A percentile compares a stretch with the other conserved stretches of the same genome.
Evolutionary conservation across 2,329 filamentous ascomycete genomes (phyloP).

Genomic region (Fusarium sp.): DNA sequence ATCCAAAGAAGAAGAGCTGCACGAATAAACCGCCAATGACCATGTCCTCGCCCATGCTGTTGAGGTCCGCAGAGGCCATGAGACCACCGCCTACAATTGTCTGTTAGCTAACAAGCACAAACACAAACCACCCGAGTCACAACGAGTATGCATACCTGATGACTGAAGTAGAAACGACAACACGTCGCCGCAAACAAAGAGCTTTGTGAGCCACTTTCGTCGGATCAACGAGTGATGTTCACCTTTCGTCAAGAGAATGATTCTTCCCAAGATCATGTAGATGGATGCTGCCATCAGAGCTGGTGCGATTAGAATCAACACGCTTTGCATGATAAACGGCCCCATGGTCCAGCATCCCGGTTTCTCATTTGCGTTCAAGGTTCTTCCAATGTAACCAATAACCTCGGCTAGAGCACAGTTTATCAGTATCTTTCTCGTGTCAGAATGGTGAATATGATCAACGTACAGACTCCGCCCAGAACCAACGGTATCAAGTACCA

Average conservation of each 20-base stretch:
- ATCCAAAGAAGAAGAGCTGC: conserved; percentile 65
- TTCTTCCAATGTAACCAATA: conserved; percentile 59
- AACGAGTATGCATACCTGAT: conserved; percentile 9
- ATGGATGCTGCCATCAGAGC: conserved; percentile 60
- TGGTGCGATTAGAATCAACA: conserved; percentile 54
- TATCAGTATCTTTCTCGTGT: conserved; percentile 1
- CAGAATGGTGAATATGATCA: not conserved
- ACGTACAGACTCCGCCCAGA: conserved; percentile 39
- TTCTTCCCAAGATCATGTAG: conserved; percentile 59
- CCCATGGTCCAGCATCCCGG: conserved; percentile 51
- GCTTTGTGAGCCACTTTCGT: conserved; percentile 58
- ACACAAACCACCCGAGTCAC: no score
- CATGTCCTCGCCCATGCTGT: conserved; percentile 56
- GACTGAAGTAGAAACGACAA: conserved; percentile 54
- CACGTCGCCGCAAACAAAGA: conserved; percentile 64
- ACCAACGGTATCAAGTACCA: conserved; percentile 45
- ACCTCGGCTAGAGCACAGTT: conserved; percentile 34
- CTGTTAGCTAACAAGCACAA: not conserved
- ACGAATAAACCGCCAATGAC: conserved; percentile 64
- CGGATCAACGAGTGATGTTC: conserved; percentile 55
- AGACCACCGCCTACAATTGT: conserved; percentile 37
- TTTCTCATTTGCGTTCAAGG: conserved; percentile 54
- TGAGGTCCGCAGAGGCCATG: conserved; percentile 35
- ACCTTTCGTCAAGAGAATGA: conserved; percentile 53
- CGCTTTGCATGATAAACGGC: conserved; percentile 54